Base-by-base conservation (phyloP, 345 rosid species). In the Erucastrum elatum region DNA sequence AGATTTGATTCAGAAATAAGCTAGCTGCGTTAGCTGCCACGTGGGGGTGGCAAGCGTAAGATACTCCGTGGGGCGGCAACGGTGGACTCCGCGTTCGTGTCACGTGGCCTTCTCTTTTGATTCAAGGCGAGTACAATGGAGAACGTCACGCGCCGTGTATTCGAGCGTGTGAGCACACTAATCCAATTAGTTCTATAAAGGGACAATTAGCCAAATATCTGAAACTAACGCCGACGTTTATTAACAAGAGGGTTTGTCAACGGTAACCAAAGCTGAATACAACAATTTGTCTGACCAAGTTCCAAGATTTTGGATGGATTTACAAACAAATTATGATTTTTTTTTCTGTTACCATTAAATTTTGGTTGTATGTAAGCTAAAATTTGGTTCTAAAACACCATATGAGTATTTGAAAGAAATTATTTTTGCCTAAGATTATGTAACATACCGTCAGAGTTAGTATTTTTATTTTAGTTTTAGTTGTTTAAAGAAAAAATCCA, bases 21-120 rank as follows among this genome's bases (percentile, higher is more conserved):
- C 17, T 56, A 55, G 17, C 9, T 64, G 81, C 66, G 16, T 46
- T 12, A 46, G 53, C 15, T 46, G 56, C 56, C 56, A 51, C 56
- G 56, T 51, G 56, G 56, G 56, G 56, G 21, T n/a, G 56, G 56
- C 56, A n/a, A n/a, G 8, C 56, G 56, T 51, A n/a, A 15, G 56
- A 51, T 13, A 21, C 56, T 5, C 17, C 81, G 81, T 77, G 81
- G 81, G 72, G 72, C 71, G 72, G 81, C 29, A 71, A 65, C 53
- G 2, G 34, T 56, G 25, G 11, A 9, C 27, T 26, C 30, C 35
- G n/a, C 1, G 53, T 53, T 11, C 11, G 11, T 70, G 6, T 37
- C 60, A 75, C 73, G 73, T 67, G 73, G 60, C 60, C 63, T 59
- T 67, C 2, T 60, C 46, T 6, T 29, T 10, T 39, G n/a, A 35